A percentile compares a stretch with the other conserved stretches of the same genome.
These are phyloP conservation scores for Cercospora janseana DNA, from an alignment of 2,329 filamentous ascomycete genomes.

Conservation along the genomic window DNA sequence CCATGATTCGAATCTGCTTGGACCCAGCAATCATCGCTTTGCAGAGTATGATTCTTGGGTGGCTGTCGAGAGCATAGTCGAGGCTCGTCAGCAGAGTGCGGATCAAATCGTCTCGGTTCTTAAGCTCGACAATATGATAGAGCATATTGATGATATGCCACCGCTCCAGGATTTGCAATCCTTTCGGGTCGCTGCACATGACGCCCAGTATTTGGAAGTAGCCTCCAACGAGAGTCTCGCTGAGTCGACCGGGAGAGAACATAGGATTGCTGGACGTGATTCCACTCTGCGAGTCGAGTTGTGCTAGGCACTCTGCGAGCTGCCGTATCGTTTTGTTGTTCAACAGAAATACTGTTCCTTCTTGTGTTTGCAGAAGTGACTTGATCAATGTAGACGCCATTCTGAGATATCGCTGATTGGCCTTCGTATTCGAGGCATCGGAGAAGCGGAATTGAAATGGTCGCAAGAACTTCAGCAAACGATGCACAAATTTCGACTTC, in stretches of 20 bases:
- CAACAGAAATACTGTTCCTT: conserved; percentile 79
- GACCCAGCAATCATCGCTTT: conserved; percentile 90
- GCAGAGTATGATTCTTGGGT: conserved; percentile 86
- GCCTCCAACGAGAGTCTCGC: conserved; percentile 83
- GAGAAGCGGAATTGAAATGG: conserved; percentile 98
- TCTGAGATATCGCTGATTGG: conserved; percentile 89
- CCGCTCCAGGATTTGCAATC: conserved; percentile 83
- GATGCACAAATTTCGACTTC: conserved; percentile 93
- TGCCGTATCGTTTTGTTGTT: conserved; percentile 93
- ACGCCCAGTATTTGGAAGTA: conserved; percentile 93
- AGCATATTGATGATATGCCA: conserved; percentile 99
- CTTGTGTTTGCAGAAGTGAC: conserved; percentile 77
- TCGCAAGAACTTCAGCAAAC: conserved; percentile 89
- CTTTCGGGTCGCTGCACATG: conserved; percentile 76
- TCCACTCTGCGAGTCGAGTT: conserved; percentile 79
- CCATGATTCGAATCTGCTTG: conserved; percentile 85
- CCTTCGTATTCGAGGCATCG: conserved; percentile 82
- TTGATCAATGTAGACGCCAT: conserved; percentile 86
- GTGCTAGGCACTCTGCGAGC: conserved; percentile 91
- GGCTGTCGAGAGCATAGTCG: conserved; percentile 81
- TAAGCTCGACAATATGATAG: conserved; percentile 93
- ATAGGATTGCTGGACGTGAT: conserved; percentile 78
- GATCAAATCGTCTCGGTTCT: conserved; percentile 86
- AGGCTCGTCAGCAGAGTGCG: conserved; percentile 85
- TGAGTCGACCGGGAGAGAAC: conserved; percentile 80